A percentile compares a stretch with the other conserved stretches of the same genome.
These are phyloP conservation scores for Aspergillus aculeatus DNA, from an alignment of 2,329 filamentous ascomycete species.

Conservation along the genomic window DNA sequence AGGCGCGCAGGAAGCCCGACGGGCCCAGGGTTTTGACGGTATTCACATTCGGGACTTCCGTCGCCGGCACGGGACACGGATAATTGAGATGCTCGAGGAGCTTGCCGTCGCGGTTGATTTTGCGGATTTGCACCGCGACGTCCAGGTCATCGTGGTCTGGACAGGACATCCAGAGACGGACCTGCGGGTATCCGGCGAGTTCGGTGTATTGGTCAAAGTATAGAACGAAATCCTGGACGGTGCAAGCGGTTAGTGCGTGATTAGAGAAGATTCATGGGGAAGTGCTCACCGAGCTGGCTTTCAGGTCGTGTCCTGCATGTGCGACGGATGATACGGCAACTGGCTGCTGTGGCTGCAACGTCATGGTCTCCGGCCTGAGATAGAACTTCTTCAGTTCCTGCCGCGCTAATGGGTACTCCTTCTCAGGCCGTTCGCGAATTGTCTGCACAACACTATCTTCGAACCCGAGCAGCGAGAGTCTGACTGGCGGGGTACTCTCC, in stretches of 20 bases:
- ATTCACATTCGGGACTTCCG: constrained; percentile 17
- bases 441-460: not conserved
- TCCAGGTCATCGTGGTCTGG: constrained; percentile 11
- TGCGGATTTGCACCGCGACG: constrained; percentile 24
- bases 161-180: constrained; percentile 5
- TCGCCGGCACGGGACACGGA: constrained; percentile 11
- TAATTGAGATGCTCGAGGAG: constrained; percentile 20
- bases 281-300: not conserved
- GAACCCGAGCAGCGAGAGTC: constrained; percentile 4
- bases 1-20: constrained; percentile 24
- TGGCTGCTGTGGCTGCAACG: not conserved
- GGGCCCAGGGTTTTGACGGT: constrained; percentile 21
- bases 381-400: constrained; percentile 2
- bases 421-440: not conserved
- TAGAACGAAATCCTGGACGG: constrained; percentile 12
- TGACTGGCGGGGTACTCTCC: constrained; percentile 9
- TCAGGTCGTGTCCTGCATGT: not conserved
- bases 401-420: not conserved
- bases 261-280: no score
- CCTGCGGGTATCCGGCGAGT: not conserved
- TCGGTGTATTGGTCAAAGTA: constrained; percentile 11
- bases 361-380: not conserved
- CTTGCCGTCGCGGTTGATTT: constrained; percentile 12
- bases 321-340: not conserved
- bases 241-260: not conserved